phyloP scores from a whole-genome alignment of 2,329 filamentous ascomycete genomes.

The Aspergillus aculeatus region DNA sequence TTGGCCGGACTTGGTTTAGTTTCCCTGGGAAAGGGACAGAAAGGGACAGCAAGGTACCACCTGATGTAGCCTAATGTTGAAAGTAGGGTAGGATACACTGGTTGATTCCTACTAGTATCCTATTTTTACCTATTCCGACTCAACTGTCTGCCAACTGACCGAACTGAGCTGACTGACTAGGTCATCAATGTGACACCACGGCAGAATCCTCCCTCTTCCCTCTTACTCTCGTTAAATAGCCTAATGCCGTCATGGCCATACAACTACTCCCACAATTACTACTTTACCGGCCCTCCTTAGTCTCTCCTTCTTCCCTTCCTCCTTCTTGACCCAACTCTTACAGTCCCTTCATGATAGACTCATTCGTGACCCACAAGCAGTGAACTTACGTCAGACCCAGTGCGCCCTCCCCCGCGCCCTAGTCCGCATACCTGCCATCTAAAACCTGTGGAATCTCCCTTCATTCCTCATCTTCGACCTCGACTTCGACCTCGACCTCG shows the following conservation, averaged over 20 bases:
- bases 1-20: not conserved
- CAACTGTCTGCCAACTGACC: no score
- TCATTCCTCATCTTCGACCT: not conserved
- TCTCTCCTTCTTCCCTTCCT: not conserved
- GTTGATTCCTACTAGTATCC: no score
- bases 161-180: not conserved
- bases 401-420: no score
- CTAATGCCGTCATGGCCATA: conserved; percentile 4
- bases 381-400: no score
- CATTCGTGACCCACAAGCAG: not conserved
- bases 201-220: not conserved
- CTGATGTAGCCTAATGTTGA: no score
- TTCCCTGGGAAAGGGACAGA: not conserved
- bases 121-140: no score
- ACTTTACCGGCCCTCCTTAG: not conserved
- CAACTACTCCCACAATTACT: not conserved
- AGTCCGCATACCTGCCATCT: no score
- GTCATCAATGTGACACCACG: not conserved
- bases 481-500: no score
- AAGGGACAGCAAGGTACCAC: no score
- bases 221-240: not conserved
- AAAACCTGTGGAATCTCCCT: not conserved
- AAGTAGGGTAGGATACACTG: no score
- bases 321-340: not conserved
- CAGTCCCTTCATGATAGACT: not conserved